Evolutionary conservation across 495 filamentous ascomycete genomes (phyloP), one percentile per base, ranked within the genome.

Genomic region (Cryomyces minteri): DNA sequence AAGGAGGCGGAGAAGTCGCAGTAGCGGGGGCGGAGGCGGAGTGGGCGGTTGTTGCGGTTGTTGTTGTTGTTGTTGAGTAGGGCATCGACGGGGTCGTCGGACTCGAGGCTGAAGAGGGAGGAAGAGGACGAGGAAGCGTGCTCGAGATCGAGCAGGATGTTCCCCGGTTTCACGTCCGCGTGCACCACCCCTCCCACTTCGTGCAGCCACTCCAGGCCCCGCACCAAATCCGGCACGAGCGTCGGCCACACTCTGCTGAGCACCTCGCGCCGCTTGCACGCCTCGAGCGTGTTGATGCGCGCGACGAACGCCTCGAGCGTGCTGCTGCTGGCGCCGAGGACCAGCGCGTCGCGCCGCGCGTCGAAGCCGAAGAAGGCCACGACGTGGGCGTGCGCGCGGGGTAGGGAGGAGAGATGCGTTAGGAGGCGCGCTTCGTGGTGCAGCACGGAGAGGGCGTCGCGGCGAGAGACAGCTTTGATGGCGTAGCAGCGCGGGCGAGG

Each of bases 281-380:
- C 34, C 9, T 37, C 34, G 34, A 37, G 34, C 8, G 34, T 9
- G 34, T 37, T 37, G 34, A 37, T 9, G 8, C 28, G 40, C 54
- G 63, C 61, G 40, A 73, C 67, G 39, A 69, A 69, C 6, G 58
- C 59, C 32, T 75, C 69, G 7, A 80, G 58, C 0, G 67, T 58
- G 2, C 65, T 52, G 0, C 72, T 70, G 10, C 76, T 53, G 10
- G 72, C 68, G 8, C 64, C 55, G 53, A 79, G 67, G 32, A 80
- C 63, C 5, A 80, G 58, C 5, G 70, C 66, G 46, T 60, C 51
- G 10, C 62, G 64, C 0, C 67, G 57, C 10, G 57, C 38, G 47
- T 76, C 68, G 38, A 66, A 70, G 11, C 76, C 76, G 43, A 67
- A 64, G 59, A 79, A 80, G 11, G 64, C 64, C 6, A 79, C 66